These are phyloP conservation scores for Raffaelea deltoideospora DNA, from an alignment of 2,329 filamentous ascomycete genomes.

Conservation along the genomic window DNA sequence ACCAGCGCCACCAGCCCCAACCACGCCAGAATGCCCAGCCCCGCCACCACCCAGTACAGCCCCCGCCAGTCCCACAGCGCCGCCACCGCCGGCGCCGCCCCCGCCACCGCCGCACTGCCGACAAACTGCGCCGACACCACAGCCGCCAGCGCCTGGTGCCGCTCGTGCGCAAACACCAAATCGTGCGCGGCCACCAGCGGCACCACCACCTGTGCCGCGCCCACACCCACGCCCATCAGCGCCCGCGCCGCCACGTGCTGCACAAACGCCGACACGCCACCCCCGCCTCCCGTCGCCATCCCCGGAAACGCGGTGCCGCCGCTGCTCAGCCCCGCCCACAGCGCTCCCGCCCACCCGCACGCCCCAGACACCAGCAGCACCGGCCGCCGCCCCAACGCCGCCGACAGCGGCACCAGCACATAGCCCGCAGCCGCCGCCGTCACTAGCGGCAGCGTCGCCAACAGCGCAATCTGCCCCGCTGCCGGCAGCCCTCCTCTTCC, in stretches of 20 bases:
- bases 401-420: conserved; percentile 22
- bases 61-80: conserved; percentile 18
- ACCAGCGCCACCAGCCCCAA: conserved; percentile 16
- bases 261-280: conserved; percentile 8
- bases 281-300: no score
- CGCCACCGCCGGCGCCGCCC: conserved; percentile 15
- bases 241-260: conserved; percentile 18
- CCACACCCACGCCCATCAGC: conserved; percentile 20
- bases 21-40: conserved; percentile 17
- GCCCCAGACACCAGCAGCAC: conserved; percentile 18
- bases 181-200: conserved; percentile 22
- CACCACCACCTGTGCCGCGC: conserved; percentile 20
- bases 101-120: conserved; percentile 15
- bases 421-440: conserved; percentile 20
- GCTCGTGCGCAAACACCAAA: conserved; percentile 22
- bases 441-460: conserved; percentile 20
- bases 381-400: conserved; percentile 20
- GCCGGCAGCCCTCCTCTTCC: no score
- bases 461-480: conserved; percentile 12
- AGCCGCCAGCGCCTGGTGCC: conserved; percentile 18
- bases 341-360: conserved; percentile 19
- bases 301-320: neutral
- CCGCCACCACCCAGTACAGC: conserved; percentile 20
- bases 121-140: conserved; percentile 16
- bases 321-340: conserved; percentile 19